A percentile compares a stretch with the other conserved stretches of the same genome.
Conservation (phyloP, 306 rosid species). For the Amphicarpaea edgeworthii region DNA sequence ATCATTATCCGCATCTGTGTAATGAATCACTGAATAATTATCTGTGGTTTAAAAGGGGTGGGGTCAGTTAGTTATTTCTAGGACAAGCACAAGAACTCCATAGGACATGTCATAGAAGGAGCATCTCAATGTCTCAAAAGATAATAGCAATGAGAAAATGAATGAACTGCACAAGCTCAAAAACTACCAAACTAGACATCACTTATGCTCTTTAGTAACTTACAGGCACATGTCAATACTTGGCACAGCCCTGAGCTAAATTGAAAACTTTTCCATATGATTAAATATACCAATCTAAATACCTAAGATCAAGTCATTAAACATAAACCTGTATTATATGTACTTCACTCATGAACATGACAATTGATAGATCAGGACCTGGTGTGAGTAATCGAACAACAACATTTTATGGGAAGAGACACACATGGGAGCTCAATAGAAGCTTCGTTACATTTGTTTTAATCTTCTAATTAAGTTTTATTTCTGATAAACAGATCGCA, state of each 20-base stretch:
- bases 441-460: not conserved
- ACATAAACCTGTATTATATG: not conserved
- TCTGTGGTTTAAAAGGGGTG: constrained; percentile 49
- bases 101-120: constrained; percentile 4
- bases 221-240: constrained; percentile 9
- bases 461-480: not conserved
- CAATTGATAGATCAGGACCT: constrained; percentile 16
- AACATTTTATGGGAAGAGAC: not conserved
- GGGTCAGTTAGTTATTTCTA: constrained; percentile 30
- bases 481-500: not conserved
- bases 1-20: constrained; percentile 74
- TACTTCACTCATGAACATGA: constrained; percentile 1
- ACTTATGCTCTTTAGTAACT: constrained; percentile 14
- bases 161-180: constrained; percentile 1
- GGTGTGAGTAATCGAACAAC: not conserved
- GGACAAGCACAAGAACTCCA: constrained; percentile 27
- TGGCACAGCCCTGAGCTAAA: not conserved
- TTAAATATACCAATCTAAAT: not conserved
- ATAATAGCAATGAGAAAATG: constrained; percentile 8
- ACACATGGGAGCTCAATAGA: constrained; percentile 1
- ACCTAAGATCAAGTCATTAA: not conserved
- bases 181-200: constrained; percentile 1
- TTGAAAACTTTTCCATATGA: constrained; percentile 1
- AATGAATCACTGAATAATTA: constrained; percentile 48
- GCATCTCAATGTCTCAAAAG: constrained; percentile 21